Evolutionary conservation across 352 stramenopile genomes (phyloP).

Genomic region (Globisporangium okanoganense): DNA sequence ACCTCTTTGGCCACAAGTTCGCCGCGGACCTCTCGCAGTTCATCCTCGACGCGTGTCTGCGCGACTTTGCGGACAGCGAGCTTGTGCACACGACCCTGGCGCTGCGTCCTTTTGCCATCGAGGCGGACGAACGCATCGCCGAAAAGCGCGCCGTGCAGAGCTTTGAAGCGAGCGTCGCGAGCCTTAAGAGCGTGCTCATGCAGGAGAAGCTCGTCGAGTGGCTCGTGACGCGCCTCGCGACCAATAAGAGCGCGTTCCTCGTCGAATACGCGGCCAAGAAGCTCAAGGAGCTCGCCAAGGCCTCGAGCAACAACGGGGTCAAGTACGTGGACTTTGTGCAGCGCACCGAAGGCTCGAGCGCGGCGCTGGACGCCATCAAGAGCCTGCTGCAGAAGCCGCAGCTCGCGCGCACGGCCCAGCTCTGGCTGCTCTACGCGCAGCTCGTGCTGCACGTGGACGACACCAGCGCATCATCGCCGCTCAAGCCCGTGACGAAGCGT

Average conservation of each 20-base stretch:
- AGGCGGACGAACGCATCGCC: slow-evolving; percentile 29
- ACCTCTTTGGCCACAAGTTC: slow-evolving; percentile 63
- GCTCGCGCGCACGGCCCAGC: slow-evolving; percentile 28
- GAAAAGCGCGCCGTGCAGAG: slow-evolving; percentile 45
- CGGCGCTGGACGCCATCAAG: slow-evolving; percentile 37
- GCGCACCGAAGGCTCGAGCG: slow-evolving; percentile 49
- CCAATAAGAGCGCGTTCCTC: slow-evolving; percentile 37
- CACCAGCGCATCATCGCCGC: slow-evolving; percentile 6
- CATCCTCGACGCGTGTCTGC: slow-evolving; percentile 56
- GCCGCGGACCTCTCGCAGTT: slow-evolving; percentile 64
- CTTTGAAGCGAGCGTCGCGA: slow-evolving; percentile 54
- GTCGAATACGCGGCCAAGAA: slow-evolving; percentile 53
- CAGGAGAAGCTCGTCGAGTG: slow-evolving; percentile 65
- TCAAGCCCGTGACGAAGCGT: slow-evolving; percentile 38
- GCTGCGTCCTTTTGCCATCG: slow-evolving; percentile 41
- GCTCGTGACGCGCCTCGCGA: slow-evolving; percentile 53
- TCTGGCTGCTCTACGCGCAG: slow-evolving; percentile 76
- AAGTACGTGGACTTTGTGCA: slow-evolving; percentile 74
- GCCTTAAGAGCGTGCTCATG: slow-evolving; percentile 43
- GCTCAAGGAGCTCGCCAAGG: slow-evolving; percentile 41
- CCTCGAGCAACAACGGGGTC: slow-evolving; percentile 28
- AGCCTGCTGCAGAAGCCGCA: slow-evolving; percentile 36
- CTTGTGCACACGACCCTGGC: slow-evolving; percentile 50
- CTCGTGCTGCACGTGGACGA: slow-evolving; percentile 51
- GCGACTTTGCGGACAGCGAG: slow-evolving; percentile 55